These are phyloP conservation scores for Litsea cubeba DNA, from an alignment of 164 flowering plant genomes.

Conservation along the genomic window DNA sequence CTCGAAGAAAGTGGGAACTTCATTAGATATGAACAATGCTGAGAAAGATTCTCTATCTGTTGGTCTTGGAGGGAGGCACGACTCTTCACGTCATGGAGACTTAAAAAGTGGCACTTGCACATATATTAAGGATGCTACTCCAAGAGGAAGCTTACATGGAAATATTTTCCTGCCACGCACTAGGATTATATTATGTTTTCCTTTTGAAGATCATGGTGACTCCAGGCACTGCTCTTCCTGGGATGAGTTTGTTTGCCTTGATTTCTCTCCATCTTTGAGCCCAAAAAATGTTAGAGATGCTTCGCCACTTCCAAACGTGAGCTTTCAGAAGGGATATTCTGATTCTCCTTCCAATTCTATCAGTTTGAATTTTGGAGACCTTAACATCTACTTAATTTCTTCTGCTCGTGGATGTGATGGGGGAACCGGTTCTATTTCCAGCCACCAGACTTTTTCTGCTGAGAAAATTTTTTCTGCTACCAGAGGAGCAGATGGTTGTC, in stretches of 20 bases:
- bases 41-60: slow-evolving; percentile 17
- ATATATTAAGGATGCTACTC: slow-evolving; percentile 15
- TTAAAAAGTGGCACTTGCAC: slow-evolving; percentile 15
- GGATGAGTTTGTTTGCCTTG: slow-evolving; percentile 67
- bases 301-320: slow-evolving; percentile 19
- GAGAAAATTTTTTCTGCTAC: slow-evolving; percentile 42
- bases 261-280: slow-evolving; percentile 41
- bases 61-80: slow-evolving; percentile 14
- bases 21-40: slow-evolving; percentile 14
- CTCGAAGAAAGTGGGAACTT: slow-evolving; percentile 30
- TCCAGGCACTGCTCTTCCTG: slow-evolving; percentile 29
- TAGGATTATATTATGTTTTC: slow-evolving; percentile 70
- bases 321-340: slow-evolving; percentile 21
- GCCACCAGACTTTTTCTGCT: slow-evolving; percentile 30
- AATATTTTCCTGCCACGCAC: slow-evolving; percentile 49
- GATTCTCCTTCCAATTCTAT: slow-evolving; percentile 40
- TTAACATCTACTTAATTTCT: slow-evolving; percentile 44
- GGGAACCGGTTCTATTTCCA: slow-evolving; percentile 8
- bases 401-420: slow-evolving; percentile 18
- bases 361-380: slow-evolving; percentile 46
- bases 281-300: slow-evolving; percentile 17
- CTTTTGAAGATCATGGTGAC: slow-evolving; percentile 34
- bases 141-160: slow-evolving; percentile 39
- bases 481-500: slow-evolving; percentile 19
- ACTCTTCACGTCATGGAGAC: slow-evolving; percentile 20